A percentile compares a stretch with the other conserved stretches of the same genome.
Conservation (phyloP, 768 basidiomycete genomes). For the Obba rivulosa region DNA sequence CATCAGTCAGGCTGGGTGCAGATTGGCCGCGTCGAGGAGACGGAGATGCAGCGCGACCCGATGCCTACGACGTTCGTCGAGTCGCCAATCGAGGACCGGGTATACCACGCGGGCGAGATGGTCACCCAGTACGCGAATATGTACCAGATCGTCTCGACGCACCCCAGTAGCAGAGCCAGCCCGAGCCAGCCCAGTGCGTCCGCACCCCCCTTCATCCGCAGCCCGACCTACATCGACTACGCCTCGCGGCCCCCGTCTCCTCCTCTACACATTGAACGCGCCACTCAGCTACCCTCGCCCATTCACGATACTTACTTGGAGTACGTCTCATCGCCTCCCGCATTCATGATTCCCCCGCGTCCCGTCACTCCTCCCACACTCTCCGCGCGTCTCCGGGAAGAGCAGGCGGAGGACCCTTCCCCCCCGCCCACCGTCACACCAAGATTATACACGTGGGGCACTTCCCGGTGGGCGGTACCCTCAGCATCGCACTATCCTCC, state of each 20-base stretch:
- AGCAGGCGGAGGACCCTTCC: constrained; percentile 21
- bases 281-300: constrained; percentile 2
- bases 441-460: constrained; percentile 49
- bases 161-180: background rate
- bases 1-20: constrained; percentile 1
- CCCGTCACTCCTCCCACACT: constrained; percentile 29
- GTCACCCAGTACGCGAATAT: background rate
- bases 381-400: constrained; percentile 30
- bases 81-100: constrained; percentile 1
- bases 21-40: constrained; percentile 1
- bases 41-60: constrained; percentile 2
- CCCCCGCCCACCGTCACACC: constrained; percentile 54
- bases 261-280: constrained; percentile 5
- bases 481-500: constrained; percentile 24
- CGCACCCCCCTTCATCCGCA: background rate
- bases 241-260: constrained; percentile 1
- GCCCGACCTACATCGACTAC: background rate
- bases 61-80: constrained; percentile 7
- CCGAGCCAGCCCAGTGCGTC: background rate
- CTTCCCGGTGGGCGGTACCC: constrained; percentile 21
- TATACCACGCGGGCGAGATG: background rate
- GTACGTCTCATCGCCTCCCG: background rate
- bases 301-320: background rate
- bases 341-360: constrained; percentile 8
- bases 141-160: background rate